Evolutionary conservation across 768 basidiomycete species (phyloP).

Genomic region (Russula ochroleuca): DNA sequence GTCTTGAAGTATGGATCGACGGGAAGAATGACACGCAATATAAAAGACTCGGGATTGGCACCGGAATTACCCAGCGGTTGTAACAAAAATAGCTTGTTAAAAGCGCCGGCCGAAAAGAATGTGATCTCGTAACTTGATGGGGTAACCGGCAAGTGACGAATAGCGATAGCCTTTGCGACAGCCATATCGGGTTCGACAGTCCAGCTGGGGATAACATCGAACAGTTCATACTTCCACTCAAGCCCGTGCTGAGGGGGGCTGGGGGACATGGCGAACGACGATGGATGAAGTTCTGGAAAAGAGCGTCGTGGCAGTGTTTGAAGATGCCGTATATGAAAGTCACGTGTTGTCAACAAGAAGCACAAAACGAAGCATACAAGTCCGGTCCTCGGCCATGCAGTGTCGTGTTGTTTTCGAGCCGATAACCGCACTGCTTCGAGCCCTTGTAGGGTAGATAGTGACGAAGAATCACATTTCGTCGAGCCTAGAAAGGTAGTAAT

Average conservation of each 20-base stretch:
- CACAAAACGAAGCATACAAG: too few relatives aligned
- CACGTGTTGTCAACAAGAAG: not conserved
- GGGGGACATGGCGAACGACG: not conserved
- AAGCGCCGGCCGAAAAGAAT: not conserved
- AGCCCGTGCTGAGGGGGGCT: not conserved
- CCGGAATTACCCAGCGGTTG: not conserved
- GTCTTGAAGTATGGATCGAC: conserved; percentile 30
- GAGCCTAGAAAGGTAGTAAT: not conserved
- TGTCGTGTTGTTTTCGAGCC: too few relatives aligned
- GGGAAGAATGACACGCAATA: conserved; percentile 4
- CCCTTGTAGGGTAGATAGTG: not conserved
- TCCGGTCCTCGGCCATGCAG: too few relatives aligned
- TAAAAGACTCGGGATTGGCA: not conserved
- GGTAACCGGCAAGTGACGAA: not conserved
- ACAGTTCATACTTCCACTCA: conserved; percentile 5
- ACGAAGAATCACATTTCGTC: not conserved
- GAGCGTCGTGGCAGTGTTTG: not conserved
- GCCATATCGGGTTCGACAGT: not conserved
- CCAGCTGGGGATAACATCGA: not conserved
- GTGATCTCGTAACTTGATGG: not conserved
- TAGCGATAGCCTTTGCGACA: not conserved
- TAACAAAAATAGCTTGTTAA: conserved; percentile 3
- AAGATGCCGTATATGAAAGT: not conserved
- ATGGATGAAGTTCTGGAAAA: not conserved
- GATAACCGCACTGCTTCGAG: too few relatives aligned